Conservation (phyloP, 257 asterid genomes). For the Hygrophila difformis region DNA sequence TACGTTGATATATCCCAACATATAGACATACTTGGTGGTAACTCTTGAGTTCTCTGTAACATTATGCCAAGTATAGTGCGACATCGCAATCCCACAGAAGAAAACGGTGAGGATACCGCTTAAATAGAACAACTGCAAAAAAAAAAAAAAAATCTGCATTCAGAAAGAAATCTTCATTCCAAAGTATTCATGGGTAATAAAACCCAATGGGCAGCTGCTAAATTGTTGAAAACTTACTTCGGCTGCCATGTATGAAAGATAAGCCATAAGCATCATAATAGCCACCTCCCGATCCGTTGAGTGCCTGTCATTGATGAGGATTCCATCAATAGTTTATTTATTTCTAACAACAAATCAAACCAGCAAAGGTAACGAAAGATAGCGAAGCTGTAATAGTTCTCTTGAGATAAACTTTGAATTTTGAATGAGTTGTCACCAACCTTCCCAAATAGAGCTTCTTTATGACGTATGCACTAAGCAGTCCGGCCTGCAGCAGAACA, state of each 20-base stretch:
- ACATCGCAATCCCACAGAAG: too few relatives aligned
- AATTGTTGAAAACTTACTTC: constrained; percentile 40
- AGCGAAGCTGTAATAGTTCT: constrained; percentile 1
- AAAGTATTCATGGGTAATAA: too few relatives aligned
- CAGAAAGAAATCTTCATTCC: constrained; percentile 13
- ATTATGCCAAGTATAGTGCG: constrained; percentile 74
- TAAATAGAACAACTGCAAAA: too few relatives aligned
- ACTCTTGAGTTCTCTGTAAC: constrained; percentile 62
- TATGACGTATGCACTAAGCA: constrained; percentile 65
- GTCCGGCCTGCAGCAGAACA: constrained; percentile 38
- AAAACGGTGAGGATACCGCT: too few relatives aligned
- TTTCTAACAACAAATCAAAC: not conserved
- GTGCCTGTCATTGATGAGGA: constrained; percentile 37
- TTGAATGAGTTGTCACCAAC: constrained; percentile 17
- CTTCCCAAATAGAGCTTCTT: constrained; percentile 63
- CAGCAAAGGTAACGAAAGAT: not conserved
- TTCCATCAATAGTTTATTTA: not conserved
- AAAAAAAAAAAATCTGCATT: constrained; percentile 49
- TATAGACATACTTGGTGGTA: constrained; percentile 44
- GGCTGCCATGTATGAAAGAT: too few relatives aligned
- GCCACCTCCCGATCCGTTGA: constrained; percentile 85
- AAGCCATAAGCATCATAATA: too few relatives aligned
- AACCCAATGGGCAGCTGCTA: not conserved
- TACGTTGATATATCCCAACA: too few relatives aligned
- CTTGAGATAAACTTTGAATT: constrained; percentile 1